These are phyloP conservation scores for Hypoxylon lienhwacheense DNA, from an alignment of 495 filamentous ascomycete genomes.

Conservation along the genomic window DNA sequence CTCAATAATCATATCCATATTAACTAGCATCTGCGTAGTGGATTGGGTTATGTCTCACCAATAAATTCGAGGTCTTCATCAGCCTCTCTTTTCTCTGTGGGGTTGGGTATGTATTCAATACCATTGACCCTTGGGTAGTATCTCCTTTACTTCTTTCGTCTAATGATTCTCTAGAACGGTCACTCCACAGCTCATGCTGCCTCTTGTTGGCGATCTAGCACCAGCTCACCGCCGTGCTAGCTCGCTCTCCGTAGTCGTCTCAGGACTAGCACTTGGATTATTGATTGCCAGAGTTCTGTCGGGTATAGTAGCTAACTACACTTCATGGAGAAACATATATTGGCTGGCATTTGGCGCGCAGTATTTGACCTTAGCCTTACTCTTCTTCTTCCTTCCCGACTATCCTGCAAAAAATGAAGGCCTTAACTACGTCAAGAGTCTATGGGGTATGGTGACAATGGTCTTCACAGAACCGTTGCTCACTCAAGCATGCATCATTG, in stretches of 20 bases:
- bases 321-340: conserved; percentile 72
- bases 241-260: conserved; percentile 68
- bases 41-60: conserved; percentile 71
- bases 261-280: conserved; percentile 69
- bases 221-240: conserved; percentile 66
- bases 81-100: conserved; percentile 67
- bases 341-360: conserved; percentile 74
- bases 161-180: conserved; percentile 57
- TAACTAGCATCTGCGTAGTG: conserved; percentile 39
- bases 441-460: conserved; percentile 63
- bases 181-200: conserved; percentile 78
- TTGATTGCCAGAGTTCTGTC: conserved; percentile 72
- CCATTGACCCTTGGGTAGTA: neutral
- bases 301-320: conserved; percentile 69
- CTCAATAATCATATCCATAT: neutral
- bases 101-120: conserved; percentile 41
- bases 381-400: conserved; percentile 74
- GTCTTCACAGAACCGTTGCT: conserved; percentile 63
- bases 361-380: conserved; percentile 62
- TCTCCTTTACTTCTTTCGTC: neutral
- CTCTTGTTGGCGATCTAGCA: conserved; percentile 73
- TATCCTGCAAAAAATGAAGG: conserved; percentile 71
- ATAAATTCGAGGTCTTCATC: conserved; percentile 62
- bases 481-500: conserved; percentile 53
- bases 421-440: conserved; percentile 65